Conservation (phyloP, 106 monocot species). For the Ottelia alismoides region DNA sequence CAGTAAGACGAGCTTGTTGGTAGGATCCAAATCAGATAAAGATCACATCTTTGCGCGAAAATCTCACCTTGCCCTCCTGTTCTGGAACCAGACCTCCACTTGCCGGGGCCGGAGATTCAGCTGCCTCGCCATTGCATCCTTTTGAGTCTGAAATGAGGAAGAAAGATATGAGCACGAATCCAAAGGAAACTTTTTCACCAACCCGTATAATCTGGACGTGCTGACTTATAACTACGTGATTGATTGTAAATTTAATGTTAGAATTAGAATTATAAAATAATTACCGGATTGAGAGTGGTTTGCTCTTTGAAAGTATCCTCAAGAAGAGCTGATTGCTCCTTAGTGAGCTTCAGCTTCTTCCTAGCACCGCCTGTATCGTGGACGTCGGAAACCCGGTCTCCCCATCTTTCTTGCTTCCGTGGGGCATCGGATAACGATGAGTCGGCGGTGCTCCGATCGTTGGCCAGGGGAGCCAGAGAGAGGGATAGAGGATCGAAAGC, state of each 20-base stretch:
- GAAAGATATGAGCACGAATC: neutral
- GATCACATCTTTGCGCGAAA: neutral
- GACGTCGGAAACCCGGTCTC: conserved; percentile 5
- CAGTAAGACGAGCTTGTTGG: neutral
- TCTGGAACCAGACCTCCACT: conserved; percentile 49
- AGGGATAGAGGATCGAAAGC: too few relatives aligned
- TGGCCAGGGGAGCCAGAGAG: too few relatives aligned
- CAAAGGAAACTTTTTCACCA: neutral
- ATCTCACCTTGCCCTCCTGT: conserved; percentile 36
- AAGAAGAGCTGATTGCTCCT: conserved; percentile 29
- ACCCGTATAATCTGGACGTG: too few relatives aligned
- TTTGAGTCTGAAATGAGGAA: conserved; percentile 23
- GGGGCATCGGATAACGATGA: conserved; percentile 4
- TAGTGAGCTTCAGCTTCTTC: conserved; percentile 40
- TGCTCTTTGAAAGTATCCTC: conserved; percentile 34
- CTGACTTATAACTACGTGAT: too few relatives aligned
- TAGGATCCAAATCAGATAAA: too few relatives aligned
- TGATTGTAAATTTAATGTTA: neutral
- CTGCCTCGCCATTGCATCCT: conserved; percentile 26
- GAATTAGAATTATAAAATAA: neutral
- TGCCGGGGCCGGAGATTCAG: conserved; percentile 34
- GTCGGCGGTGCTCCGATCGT: conserved; percentile 1
- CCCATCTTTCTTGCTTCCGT: neutral
- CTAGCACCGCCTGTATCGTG: conserved; percentile 15
- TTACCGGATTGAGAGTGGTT: conserved; percentile 29